Conservation (phyloP, 495 filamentous ascomycete species). For the Jackrogersella minutella region DNA sequence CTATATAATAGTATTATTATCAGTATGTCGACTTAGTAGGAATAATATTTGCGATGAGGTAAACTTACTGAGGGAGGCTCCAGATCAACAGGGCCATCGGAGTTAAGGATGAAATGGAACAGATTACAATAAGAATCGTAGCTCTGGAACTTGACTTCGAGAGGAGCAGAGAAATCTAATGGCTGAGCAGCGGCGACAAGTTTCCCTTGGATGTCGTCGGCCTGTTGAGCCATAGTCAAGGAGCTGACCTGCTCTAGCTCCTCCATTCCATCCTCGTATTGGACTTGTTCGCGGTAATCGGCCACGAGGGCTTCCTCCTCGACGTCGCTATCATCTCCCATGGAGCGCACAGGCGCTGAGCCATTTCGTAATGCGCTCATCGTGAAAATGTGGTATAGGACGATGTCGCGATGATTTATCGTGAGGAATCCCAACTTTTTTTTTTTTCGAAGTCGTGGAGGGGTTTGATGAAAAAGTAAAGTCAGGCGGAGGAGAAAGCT, state of each 20-base stretch:
- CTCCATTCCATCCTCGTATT: slow-evolving; percentile 84
- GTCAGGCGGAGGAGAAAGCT: slow-evolving; percentile 10
- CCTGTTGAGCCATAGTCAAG: slow-evolving; percentile 60
- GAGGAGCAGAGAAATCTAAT: slow-evolving; percentile 89
- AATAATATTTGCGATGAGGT: background rate
- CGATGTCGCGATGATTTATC: slow-evolving; percentile 25
- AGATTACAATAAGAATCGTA: slow-evolving; percentile 99
- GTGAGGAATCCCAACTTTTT: slow-evolving; percentile 15
- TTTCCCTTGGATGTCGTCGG: slow-evolving; percentile 89
- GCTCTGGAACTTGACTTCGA: slow-evolving; percentile 95
- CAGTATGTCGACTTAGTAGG: slow-evolving; percentile 29
- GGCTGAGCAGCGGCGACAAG: slow-evolving; percentile 90
- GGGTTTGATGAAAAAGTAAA: slow-evolving; percentile 37
- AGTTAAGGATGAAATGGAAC: slow-evolving; percentile 99
- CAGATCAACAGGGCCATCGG: slow-evolving; percentile 94
- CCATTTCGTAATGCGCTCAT: slow-evolving; percentile 64
- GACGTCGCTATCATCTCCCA: slow-evolving; percentile 86
- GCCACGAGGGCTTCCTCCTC: slow-evolving; percentile 94
- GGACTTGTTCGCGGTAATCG: slow-evolving; percentile 94
- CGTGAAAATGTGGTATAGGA: slow-evolving; percentile 29
- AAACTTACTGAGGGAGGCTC: slow-evolving; percentile 89
- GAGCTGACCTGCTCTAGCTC: slow-evolving; percentile 72
- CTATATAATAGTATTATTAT: slow-evolving; percentile 55
- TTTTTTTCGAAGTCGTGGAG: slow-evolving; percentile 29
- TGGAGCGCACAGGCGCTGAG: slow-evolving; percentile 58